phyloP scores from a whole-genome alignment of 169 alveolate genomes.

The Plasmodium gonderi region DNA sequence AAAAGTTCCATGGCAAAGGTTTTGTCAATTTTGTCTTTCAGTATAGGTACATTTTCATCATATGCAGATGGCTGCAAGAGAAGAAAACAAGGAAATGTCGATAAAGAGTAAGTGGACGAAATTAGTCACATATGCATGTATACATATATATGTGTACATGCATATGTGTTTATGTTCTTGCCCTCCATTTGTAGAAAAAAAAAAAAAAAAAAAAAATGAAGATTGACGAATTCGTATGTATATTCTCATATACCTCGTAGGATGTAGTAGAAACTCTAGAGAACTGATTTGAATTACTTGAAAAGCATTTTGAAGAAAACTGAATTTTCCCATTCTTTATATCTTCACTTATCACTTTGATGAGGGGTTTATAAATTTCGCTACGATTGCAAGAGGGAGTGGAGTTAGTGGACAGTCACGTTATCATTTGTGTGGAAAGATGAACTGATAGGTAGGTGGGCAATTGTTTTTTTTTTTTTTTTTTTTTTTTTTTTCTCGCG shows the following conservation, averaged over 20 bases:
- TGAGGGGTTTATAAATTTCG: slow-evolving; percentile 61
- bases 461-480: not conserved
- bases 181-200: not conserved
- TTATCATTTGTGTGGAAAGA: not conserved
- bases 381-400: not conserved
- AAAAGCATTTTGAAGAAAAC: slow-evolving; percentile 24
- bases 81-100: not conserved
- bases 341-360: slow-evolving; percentile 37
- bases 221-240: not conserved
- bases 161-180: no score
- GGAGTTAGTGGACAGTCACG: not conserved
- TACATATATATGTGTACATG: no score
- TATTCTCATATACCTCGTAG: not conserved
- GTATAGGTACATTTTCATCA: slow-evolving; percentile 19
- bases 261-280: slow-evolving; percentile 49
- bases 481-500: not conserved
- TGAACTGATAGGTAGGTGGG: not conserved
- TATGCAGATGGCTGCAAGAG: not conserved
- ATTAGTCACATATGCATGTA: not conserved
- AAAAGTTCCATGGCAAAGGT: slow-evolving; percentile 45
- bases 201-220: no score
- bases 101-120: not conserved
- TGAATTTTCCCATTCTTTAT: slow-evolving; percentile 47
- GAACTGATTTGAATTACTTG: slow-evolving; percentile 55
- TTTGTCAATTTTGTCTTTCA: slow-evolving; percentile 52